Evolutionary conservation across 228 moss, liverwort and hornwort species (phyloP), one percentile per base, ranked within the genome.

Genomic region (Sphagnum fallax): DNA sequence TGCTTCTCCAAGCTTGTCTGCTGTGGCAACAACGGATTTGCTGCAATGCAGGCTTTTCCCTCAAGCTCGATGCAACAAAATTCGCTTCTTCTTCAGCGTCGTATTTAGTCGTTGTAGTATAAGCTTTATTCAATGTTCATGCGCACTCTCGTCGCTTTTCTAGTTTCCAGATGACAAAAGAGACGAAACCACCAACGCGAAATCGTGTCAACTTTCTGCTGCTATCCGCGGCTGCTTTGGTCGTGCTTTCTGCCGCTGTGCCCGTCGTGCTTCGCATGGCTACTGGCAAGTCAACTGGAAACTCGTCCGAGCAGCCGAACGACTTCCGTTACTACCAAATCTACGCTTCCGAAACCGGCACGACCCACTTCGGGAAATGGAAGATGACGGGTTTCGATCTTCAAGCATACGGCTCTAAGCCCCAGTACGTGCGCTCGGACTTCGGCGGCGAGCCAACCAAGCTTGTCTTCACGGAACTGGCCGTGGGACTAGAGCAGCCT

Each of bases 381-480:
- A 81, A 75, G 70, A 89, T 94, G 89, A 69, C 68, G 0, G 82
- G 85, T 14, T 91, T 91, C 10, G 80, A 78, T 6, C 49, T 79
- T 7, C 65, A 82, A 64, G 1, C 66, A 8, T 94, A 84, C 74
- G 74, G 74, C 68, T 78, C 80, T 4, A 52, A 65, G 68, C 80
- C 78, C 51, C 94, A 94, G 73, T 88, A 78, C 51, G 67, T 75
- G 65, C 77, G 69, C 63, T 81, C 70, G 48, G 88, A 91, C 32
- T 90, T 94, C 50, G 94, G 83, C 0, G 94, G 94, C 8, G 77
- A 80, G 65, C 79, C 81, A 0, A 73, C 1, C 47, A 80, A 89
- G 60, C 63, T 94, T 1, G 72, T 78, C 49, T 94, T 94, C 70
- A 88, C 89, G 0, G 91, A 94, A 75, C 60, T 94, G 16, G 55